A percentile compares a stretch with the other conserved stretches of the same genome.
phyloP scores from a whole-genome alignment of 352 stramenopile species.

The Pythium aristosporum region DNA sequence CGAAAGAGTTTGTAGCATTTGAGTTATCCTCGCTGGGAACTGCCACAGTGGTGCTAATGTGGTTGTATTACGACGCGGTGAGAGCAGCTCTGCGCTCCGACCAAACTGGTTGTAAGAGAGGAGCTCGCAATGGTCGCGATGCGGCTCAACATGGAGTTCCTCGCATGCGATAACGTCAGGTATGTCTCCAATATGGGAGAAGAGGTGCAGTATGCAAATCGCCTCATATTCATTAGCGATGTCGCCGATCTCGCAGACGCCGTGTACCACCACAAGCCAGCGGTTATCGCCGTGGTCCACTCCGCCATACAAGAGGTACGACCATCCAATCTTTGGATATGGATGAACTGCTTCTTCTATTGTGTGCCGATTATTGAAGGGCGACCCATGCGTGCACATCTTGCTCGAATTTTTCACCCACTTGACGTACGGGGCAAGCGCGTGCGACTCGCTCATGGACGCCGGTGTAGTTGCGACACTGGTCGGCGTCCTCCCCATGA shows the following conservation, averaged over 20 bases:
- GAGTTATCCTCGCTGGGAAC: background rate
- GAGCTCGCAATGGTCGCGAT: slow-evolving; percentile 19
- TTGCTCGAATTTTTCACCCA: slow-evolving; percentile 22
- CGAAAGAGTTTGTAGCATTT: background rate
- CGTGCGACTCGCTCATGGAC: slow-evolving; percentile 2
- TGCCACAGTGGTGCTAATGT: background rate
- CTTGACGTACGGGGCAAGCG: slow-evolving; percentile 15
- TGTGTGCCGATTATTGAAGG: slow-evolving; percentile 8
- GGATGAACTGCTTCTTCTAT: background rate
- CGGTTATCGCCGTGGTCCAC: slow-evolving; percentile 6
- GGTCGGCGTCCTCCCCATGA: slow-evolving; percentile 18
- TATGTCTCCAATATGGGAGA: slow-evolving; percentile 1
- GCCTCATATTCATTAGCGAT: slow-evolving; percentile 7
- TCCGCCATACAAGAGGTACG: slow-evolving; percentile 20
- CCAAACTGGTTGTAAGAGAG: slow-evolving; percentile 14
- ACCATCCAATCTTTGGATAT: background rate
- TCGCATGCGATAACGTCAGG: slow-evolving; percentile 3
- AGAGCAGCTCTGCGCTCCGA: slow-evolving; percentile 16
- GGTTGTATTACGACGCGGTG: no score
- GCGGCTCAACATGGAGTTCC: slow-evolving; percentile 21
- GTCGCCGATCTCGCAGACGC: background rate
- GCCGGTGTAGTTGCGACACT: slow-evolving; percentile 24
- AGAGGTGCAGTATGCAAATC: background rate
- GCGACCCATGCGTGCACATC: slow-evolving; percentile 21
- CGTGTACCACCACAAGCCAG: slow-evolving; percentile 10